Base-by-base conservation (phyloP, 352 stramenopile genomes). In the Elongisporangium undulatum region DNA sequence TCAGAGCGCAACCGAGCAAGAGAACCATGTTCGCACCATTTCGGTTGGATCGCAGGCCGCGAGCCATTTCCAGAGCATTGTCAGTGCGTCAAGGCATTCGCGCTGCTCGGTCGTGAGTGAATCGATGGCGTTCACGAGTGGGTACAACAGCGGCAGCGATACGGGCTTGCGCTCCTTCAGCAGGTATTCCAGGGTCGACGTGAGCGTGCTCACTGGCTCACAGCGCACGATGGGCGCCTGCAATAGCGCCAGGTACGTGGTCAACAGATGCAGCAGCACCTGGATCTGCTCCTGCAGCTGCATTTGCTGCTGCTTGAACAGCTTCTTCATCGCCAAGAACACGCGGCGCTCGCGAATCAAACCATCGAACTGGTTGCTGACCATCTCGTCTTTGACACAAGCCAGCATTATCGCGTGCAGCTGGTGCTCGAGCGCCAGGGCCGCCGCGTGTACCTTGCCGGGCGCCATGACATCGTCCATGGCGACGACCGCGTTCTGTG, bases 81-180 rank as follows among this genome's bases (percentile, higher is more conserved):
- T 76, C 45, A 90, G 72, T 16, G 81, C 78, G 56, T 90, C 81
- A 20, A 90, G 77, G 57, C 81, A 90, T 50, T 90, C 81, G 16
- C 81, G 78, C 61, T 88, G 76, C 58, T 90, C 81, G 53, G 86
- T 82, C 23, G 63, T 77, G 53, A 87, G 75, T 29, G 78, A 77
- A 52, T 90, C 81, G 49, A 90, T 75, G 51, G 81, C 81, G 63
- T 87, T 86, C 58, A 90, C 76, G 22, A 90, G 70, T 59, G 78
- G 81, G 38, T 90, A 90, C 29, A 90, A 41, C 45, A 89, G 64
- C 9, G 74, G 57, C 45, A 67, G 54, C 38, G 77, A 72, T 10
- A 79, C 66, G 17, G 59, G 49, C 15, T 64, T 56, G 55, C 61
- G 58, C 4, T 62, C 59, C 1, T 59, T 41, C n/a, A 88, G 58